These are phyloP conservation scores for Backusella westeae DNA, from an alignment of 192 early-diverging fungal genomes.

Conservation along the genomic window DNA sequence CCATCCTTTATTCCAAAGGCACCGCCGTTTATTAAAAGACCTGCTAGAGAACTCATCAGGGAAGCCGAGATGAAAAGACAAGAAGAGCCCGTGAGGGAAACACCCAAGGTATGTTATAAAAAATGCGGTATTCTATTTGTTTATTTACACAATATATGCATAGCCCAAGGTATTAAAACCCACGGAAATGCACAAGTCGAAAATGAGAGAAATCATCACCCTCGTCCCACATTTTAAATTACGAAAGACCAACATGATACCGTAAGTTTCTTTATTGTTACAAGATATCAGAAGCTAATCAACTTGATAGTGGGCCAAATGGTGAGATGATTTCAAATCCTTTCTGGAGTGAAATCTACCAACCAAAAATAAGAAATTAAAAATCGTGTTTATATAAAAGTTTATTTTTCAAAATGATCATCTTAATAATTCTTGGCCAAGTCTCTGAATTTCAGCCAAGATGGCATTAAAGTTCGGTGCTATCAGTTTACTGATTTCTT, in stretches of 20 bases:
- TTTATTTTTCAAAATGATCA: neutral
- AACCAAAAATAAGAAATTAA: conserved; percentile 5
- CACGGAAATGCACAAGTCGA: neutral
- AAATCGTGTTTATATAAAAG: neutral
- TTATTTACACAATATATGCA: neutral
- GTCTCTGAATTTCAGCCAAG: conserved; percentile 62
- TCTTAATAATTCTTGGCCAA: conserved; percentile 24
- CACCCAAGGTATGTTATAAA: neutral
- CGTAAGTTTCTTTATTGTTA: neutral
- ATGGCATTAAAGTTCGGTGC: conserved; percentile 63
- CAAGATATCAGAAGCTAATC: too few relatives aligned
- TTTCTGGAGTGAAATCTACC: conserved; percentile 2
- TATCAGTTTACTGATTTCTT: conserved; percentile 42
- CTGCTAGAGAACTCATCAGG: neutral
- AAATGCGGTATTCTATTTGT: neutral
- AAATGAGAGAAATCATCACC: neutral
- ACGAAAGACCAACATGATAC: neutral
- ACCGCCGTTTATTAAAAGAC: neutral
- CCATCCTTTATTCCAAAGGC: conserved; percentile 2
- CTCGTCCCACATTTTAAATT: neutral
- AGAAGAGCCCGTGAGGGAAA: neutral
- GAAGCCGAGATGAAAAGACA: neutral
- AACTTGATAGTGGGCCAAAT: neutral
- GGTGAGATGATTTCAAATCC: neutral
- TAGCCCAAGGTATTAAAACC: neutral